Base-by-base conservation (phyloP, 139 green algal genomes). In the Chlamydomonas schloesseri region DNA sequence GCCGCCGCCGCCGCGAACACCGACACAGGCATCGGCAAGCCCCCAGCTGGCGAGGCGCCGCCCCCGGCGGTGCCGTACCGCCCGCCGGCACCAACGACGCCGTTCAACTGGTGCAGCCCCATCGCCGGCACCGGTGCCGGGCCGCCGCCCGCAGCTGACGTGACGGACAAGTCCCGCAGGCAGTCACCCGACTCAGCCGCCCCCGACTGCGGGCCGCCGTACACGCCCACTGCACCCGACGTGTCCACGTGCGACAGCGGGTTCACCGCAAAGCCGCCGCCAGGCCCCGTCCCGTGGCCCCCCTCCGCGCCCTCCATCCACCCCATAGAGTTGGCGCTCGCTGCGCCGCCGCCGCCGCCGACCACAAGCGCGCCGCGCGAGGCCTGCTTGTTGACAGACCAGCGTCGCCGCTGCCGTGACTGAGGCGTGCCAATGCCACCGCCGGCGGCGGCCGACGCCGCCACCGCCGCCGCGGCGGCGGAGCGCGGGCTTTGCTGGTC, bases 401-500 rank as follows among this genome's bases (percentile, higher is more conserved):
- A 71, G n/a, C 64, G 64, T n/a, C 64, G 64, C 64, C 64, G 64
- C 64, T 71, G 64, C 64, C 64, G 64, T n/a, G 64, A 13, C 64
- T 29, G n/a, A 29, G 64, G 29, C 64, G 64, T 24, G 64, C 64
- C 55, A 10, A 23, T 26, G 55, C 55, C 55, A 15, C 20, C 64
- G n/a, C 6, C 64, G n/a, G 64, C 64, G 29, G 64, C 64, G 29
- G n/a, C 28, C 62, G 62, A 29, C 29, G 64, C 64, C 64, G 64
- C 64, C 64, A 71, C n/a, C n/a, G 64, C 64, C 64, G 64, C 64
- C 13, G 64, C 29, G n/a, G 29, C 64, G 29, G 64, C 64, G 64
- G 64, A 26, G 18, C 60, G 26, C 18, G 60, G 60, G 64, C 64
- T 71, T 2, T 20, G 24, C 60, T 68, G 24, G 17, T 20, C 60